phyloP scores from a whole-genome alignment of 1,284 basidiomycete genomes.

The Sanghuangporus weigelae region DNA sequence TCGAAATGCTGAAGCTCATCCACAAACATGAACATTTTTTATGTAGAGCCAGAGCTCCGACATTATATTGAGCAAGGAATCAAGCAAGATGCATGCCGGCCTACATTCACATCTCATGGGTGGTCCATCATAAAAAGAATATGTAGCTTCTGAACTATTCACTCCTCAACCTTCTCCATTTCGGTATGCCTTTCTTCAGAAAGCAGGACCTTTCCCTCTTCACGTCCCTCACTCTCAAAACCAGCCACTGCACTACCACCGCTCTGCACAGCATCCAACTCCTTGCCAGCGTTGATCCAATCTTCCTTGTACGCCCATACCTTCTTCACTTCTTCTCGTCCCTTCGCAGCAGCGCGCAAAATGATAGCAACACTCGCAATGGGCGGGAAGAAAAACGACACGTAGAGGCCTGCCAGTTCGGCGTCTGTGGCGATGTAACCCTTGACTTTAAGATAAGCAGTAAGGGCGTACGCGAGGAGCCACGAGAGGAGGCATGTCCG shows the following conservation, averaged over 20 bases:
- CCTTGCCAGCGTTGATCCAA: background rate
- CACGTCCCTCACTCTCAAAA: background rate
- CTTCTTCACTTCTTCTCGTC: background rate
- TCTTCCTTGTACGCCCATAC: slow-evolving; percentile 7
- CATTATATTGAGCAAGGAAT: no score
- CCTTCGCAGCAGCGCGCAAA: background rate
- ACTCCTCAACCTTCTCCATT: no score
- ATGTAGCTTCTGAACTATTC: no score
- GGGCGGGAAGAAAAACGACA: background rate
- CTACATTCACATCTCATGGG: no score
- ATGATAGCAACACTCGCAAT: background rate
- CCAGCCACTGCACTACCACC: background rate
- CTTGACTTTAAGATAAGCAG: background rate
- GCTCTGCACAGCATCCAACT: background rate
- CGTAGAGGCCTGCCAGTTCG: background rate
- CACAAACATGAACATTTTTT: no score
- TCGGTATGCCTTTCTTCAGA: background rate
- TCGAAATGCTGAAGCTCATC: no score
- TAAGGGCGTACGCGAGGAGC: background rate
- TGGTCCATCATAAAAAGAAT: no score
- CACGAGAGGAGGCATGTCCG: background rate
- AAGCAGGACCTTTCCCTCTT: background rate
- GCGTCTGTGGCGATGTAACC: background rate
- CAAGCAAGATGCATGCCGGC: no score
- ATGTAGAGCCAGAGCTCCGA: no score